phyloP scores from a whole-genome alignment of 208 protist species.

The Crithidia bombi region DNA sequence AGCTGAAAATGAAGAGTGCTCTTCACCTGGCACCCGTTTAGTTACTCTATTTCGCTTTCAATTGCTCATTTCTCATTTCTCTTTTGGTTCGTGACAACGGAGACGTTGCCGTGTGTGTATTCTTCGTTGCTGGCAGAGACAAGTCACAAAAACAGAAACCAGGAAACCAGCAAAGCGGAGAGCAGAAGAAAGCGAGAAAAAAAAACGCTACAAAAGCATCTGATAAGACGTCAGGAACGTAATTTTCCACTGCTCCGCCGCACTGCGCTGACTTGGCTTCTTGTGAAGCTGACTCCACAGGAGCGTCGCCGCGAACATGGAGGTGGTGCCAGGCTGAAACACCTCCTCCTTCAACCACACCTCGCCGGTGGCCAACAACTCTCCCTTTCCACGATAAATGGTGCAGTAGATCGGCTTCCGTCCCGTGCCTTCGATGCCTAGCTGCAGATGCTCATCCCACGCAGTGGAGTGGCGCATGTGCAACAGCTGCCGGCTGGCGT shows the following conservation, averaged over 20 bases:
- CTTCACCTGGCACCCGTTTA: no score
- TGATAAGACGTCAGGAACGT: constrained; percentile 47
- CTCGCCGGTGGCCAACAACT: constrained; percentile 52
- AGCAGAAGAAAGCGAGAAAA: constrained; percentile 8
- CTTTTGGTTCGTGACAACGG: no score
- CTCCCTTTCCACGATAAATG: constrained; percentile 45
- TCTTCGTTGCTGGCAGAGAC: no score
- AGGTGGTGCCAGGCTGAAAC: constrained; percentile 25
- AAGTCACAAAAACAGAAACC: no score
- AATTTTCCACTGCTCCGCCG: constrained; percentile 36
- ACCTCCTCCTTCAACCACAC: constrained; percentile 39
- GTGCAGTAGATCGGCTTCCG: constrained; percentile 56
- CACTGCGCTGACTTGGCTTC: constrained; percentile 21
- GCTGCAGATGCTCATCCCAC: constrained; percentile 76
- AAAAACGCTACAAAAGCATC: constrained; percentile 28
- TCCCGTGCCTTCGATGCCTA: constrained; percentile 47
- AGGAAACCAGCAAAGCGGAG: constrained; percentile 8
- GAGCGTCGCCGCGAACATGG: constrained; percentile 43
- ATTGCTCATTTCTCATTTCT: no score
- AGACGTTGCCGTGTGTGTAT: no score
- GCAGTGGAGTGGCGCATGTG: constrained; percentile 37
- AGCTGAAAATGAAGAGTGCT: no score
- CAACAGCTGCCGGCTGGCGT: constrained; percentile 37
- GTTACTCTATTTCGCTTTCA: no score
- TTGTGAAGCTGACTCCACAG: constrained; percentile 51